Conservation (phyloP, 2,329 filamentous ascomycete genomes). For the Elsinoe arachidis region DNA sequence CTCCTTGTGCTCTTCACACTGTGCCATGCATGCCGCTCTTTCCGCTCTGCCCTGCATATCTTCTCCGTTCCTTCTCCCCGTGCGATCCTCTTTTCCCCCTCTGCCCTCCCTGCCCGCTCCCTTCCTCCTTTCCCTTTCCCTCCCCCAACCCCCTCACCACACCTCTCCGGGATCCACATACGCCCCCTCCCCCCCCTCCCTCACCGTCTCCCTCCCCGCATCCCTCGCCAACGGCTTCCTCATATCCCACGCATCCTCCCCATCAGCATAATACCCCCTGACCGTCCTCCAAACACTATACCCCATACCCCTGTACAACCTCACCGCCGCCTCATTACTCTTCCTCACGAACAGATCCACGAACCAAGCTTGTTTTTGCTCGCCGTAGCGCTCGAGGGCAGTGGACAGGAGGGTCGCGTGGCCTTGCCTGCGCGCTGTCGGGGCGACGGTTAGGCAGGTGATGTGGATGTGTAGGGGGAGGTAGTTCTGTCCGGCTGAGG, state of each 20-base stretch:
- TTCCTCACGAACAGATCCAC: constrained; percentile 88
- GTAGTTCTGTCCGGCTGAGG: constrained; percentile 53
- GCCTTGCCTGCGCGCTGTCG: constrained; percentile 73
- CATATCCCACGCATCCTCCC: constrained; percentile 97
- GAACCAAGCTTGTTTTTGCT: constrained; percentile 83
- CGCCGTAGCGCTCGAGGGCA: constrained; percentile 71
- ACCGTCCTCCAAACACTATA: constrained; percentile 87
- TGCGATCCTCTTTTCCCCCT: neutral
- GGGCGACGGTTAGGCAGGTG: constrained; percentile 87
- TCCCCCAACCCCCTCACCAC: constrained; percentile 49
- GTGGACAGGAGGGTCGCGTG: constrained; percentile 77
- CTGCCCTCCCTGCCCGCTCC: neutral
- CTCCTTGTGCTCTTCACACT: neutral
- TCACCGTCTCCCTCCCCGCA: constrained; percentile 62
- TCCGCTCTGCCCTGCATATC: neutral
- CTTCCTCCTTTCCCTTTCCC: neutral
- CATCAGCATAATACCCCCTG: constrained; percentile 86
- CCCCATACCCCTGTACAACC: constrained; percentile 82
- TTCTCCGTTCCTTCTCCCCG: neutral
- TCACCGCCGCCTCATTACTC: constrained; percentile 79
- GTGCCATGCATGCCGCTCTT: neutral
- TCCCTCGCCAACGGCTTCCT: constrained; percentile 82
- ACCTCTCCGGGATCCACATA: constrained; percentile 77
- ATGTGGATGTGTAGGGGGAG: constrained; percentile 99
- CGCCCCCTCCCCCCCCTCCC: constrained; percentile 70